These are phyloP conservation scores for Tardiomyces depauwii DNA, from an alignment of 1,139 yeast genomes.

Conservation along the genomic window DNA sequence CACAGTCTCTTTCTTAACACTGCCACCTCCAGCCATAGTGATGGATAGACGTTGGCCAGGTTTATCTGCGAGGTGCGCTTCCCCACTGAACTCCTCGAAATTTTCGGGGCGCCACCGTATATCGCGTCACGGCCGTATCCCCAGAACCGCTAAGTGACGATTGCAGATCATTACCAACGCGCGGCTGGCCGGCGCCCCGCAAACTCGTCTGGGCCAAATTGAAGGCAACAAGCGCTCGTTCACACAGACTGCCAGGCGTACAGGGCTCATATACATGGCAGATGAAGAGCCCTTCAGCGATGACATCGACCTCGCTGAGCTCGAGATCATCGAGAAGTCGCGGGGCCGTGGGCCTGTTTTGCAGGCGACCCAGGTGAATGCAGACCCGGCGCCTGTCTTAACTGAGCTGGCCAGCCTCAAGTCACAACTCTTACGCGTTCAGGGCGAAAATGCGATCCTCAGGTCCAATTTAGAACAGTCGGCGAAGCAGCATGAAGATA, in stretches of 20 bases:
- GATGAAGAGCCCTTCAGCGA: conserved; percentile 24
- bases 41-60: not conserved
- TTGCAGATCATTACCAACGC: not conserved
- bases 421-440: not conserved
- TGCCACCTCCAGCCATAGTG: not conserved
- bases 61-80: not conserved
- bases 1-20: conserved; percentile 26
- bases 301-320: conserved; percentile 5
- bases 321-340: not conserved
- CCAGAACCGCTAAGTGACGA: not conserved
- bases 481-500: conserved; percentile 35
- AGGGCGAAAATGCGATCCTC: conserved; percentile 67
- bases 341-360: not conserved
- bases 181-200: too few species aligned
- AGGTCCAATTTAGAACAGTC: conserved; percentile 49
- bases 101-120: not conserved
- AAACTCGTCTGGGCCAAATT: too few species aligned
- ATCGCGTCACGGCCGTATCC: not conserved
- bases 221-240: too few species aligned
- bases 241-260: too few species aligned
- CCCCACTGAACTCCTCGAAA: not conserved
- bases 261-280: not conserved
- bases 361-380: not conserved
- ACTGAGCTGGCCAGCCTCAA: not conserved
- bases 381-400: not conserved